Conservation (phyloP, 75 land plant genomes). For the Cupressus sempervirens region DNA sequence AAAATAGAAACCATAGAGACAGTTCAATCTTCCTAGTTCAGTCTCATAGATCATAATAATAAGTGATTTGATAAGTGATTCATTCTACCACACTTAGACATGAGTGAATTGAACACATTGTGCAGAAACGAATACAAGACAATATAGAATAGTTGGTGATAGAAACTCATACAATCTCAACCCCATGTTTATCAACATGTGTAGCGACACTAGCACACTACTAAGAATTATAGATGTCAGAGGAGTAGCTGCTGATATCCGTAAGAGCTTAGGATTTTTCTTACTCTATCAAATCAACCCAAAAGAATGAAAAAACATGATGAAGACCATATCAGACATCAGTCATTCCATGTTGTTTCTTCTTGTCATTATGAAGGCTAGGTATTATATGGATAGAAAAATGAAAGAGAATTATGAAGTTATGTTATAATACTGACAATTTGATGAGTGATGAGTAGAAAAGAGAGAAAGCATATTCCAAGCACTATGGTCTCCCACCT, state of each 20-base stretch:
- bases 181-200: conserved; percentile 55
- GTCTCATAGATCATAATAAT: too few species aligned
- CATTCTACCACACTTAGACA: too few species aligned
- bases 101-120: not conserved
- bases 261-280: conserved; percentile 36
- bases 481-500: conserved; percentile 75
- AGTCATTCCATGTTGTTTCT: not conserved
- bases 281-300: conserved; percentile 38
- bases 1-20: not conserved
- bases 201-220: conserved; percentile 50
- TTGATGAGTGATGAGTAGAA: conserved; percentile 54
- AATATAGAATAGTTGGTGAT: not conserved
- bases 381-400: not conserved
- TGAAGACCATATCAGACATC: conserved; percentile 19
- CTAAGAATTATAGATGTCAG: conserved; percentile 41
- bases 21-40: too few species aligned
- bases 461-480: conserved; percentile 62
- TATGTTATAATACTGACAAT: conserved; percentile 39
- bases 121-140: not conserved
- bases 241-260: conserved; percentile 51
- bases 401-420: not conserved
- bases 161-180: conserved; percentile 41
- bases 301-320: not conserved
- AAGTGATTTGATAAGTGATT: too few species aligned
- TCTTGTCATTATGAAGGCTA: not conserved